Evolutionary conservation across 2,329 filamentous ascomycete genomes (phyloP).

Genomic region (Parastagonospora avenae): DNA sequence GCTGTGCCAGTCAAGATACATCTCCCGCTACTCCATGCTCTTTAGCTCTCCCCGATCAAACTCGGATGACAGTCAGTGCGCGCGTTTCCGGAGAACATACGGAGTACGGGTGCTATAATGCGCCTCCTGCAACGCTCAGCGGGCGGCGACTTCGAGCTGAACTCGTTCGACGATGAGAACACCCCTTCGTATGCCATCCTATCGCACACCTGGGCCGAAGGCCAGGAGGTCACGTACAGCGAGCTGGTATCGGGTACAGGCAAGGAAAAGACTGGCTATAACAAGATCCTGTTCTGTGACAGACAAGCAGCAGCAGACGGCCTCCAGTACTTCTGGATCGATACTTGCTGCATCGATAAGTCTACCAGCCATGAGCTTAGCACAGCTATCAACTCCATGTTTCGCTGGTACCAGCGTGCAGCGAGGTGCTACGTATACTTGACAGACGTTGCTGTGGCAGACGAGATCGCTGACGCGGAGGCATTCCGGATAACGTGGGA

Average conservation of each 20-base stretch:
- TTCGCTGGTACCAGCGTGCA: background rate
- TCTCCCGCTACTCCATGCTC: conserved; percentile 3
- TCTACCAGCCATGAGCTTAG: background rate
- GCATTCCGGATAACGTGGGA: conserved; percentile 10
- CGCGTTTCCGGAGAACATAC: conserved; percentile 2
- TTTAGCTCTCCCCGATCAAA: conserved; percentile 1
- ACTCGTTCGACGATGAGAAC: too few relatives aligned
- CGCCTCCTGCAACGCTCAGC: too few relatives aligned
- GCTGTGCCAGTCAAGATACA: conserved; percentile 2
- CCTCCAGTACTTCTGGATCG: conserved; percentile 10
- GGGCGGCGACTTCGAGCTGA: too few relatives aligned
- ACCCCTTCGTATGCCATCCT: too few relatives aligned
- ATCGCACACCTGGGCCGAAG: conserved; percentile 19
- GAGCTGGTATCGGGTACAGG: conserved; percentile 15
- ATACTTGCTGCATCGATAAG: background rate
- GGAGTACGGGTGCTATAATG: background rate
- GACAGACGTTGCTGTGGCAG: conserved; percentile 10
- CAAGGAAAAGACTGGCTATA: conserved; percentile 13
- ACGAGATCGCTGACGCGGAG: conserved; percentile 1
- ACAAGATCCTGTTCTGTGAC: background rate
- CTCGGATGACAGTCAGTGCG: conserved; percentile 1
- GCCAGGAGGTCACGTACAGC: conserved; percentile 20
- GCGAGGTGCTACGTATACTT: conserved; percentile 13
- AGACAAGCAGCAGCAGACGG: conserved; percentile 12
- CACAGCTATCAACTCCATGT: background rate